phyloP scores from a whole-genome alignment of 2,329 filamentous ascomycete genomes.

The Harringtonia lauricola region DNA sequence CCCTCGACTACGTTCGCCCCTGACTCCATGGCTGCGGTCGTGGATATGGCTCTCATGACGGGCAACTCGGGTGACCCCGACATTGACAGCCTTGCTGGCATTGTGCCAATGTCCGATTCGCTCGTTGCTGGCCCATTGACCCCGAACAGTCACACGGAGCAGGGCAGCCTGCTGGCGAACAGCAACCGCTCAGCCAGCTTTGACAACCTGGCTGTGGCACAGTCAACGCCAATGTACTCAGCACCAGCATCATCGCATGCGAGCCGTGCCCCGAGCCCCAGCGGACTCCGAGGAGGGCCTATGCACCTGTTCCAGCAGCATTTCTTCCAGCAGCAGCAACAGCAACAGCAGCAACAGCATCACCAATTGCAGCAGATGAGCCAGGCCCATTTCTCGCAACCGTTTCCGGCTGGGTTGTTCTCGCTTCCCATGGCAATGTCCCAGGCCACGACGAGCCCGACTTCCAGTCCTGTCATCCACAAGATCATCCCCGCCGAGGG shows the following conservation, averaged over 20 bases:
- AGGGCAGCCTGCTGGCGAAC: conserved; percentile 39
- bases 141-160: conserved; percentile 54
- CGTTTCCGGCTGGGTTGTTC: conserved; percentile 37
- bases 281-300: conserved; percentile 35
- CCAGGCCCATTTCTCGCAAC: conserved; percentile 32
- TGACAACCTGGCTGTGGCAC: conserved; percentile 52
- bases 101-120: conserved; percentile 8
- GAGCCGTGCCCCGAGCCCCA: conserved; percentile 70
- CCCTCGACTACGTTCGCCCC: conserved; percentile 18
- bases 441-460: conserved; percentile 11
- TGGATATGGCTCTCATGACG: conserved; percentile 12
- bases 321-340: conserved; percentile 19
- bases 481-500: conserved; percentile 78
- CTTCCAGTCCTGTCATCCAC: conserved; percentile 49
- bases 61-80: conserved; percentile 11
- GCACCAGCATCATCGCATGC: conserved; percentile 61
- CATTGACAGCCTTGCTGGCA: conserved; percentile 12
- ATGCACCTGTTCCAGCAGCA: conserved; percentile 22
- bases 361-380: conserved; percentile 16
- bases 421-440: conserved; percentile 34
- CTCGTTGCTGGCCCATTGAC: conserved; percentile 45
- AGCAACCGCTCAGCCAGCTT: conserved; percentile 50
- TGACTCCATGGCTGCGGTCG: conserved; percentile 11
- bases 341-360: conserved; percentile 22
- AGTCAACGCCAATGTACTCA: conserved; percentile 48